Conservation (phyloP, 2,329 filamentous ascomycete genomes). For the Hypoxylon sp. region DNA sequence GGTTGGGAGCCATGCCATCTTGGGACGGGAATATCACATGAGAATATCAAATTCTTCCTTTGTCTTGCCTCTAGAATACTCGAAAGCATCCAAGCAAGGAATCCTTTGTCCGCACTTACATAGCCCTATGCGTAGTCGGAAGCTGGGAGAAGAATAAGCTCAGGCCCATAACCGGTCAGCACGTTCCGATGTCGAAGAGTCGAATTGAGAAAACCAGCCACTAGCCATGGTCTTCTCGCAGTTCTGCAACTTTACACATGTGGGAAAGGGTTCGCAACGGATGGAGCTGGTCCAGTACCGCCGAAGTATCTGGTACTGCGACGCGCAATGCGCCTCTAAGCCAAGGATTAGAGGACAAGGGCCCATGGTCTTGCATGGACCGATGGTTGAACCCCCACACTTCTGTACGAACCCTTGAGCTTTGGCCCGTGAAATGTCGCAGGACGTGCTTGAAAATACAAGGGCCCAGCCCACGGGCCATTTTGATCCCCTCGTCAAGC, state of each 20-base stretch:
- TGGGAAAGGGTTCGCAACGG: conserved; percentile 43
- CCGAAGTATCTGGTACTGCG: conserved; percentile 40
- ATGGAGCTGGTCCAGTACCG: conserved; percentile 31
- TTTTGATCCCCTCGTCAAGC: conserved; percentile 38
- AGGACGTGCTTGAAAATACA: conserved; percentile 17
- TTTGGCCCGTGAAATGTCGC: conserved; percentile 24
- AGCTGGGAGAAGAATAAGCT: conserved; percentile 22
- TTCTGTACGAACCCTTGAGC: conserved; percentile 40
- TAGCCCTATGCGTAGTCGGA: conserved; percentile 15
- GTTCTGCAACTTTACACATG: conserved; percentile 26
- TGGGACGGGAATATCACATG: conserved; percentile 31
- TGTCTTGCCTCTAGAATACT: conserved; percentile 11
- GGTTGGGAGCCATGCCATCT: conserved; percentile 3
- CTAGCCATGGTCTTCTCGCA: conserved; percentile 17
- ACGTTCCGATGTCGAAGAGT: conserved; percentile 42
- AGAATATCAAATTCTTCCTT: conserved; percentile 16
- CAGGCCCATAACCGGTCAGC: conserved; percentile 32
- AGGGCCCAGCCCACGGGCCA: conserved; percentile 40
- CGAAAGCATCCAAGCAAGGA: background rate
- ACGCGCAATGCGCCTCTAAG: conserved; percentile 39
- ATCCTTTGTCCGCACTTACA: background rate
- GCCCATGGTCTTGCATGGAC: conserved; percentile 34
- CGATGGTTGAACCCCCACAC: conserved; percentile 43
- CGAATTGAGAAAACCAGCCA: conserved; percentile 14
- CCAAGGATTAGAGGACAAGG: conserved; percentile 32